phyloP scores from a whole-genome alignment of 768 basidiomycete genomes.

The Auricularia auricula-judae region DNA sequence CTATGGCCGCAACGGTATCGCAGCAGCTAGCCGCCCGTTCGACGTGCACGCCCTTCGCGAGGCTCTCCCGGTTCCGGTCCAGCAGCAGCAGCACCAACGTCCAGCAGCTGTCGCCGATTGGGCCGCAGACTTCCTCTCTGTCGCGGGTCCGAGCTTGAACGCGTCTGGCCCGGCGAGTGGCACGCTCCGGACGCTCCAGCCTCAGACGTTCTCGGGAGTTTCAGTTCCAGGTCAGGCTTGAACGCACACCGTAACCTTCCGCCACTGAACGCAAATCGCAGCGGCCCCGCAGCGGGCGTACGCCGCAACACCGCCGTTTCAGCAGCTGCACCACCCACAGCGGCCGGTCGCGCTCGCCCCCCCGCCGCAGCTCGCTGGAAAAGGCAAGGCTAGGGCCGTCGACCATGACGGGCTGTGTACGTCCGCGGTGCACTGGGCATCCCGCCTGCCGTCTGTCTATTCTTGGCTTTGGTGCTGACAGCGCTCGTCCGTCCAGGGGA shows the following conservation, averaged over 20 bases:
- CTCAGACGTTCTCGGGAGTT: neutral
- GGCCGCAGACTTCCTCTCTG: neutral
- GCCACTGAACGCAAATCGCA: neutral
- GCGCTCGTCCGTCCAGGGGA: slow-evolving; percentile 5
- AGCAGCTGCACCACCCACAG: neutral
- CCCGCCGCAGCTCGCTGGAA: neutral
- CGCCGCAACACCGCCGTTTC: neutral
- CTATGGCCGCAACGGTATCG: too few species aligned
- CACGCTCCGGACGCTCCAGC: neutral
- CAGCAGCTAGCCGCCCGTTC: slow-evolving; percentile 2
- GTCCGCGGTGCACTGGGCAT: neutral
- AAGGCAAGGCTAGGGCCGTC: slow-evolving; percentile 6
- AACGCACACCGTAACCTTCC: neutral
- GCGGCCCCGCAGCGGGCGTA: neutral
- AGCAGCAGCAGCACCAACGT: slow-evolving; percentile 22
- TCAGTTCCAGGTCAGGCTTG: neutral
- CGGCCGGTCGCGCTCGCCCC: neutral
- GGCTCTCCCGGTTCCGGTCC: slow-evolving; percentile 29
- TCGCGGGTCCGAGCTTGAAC: neutral
- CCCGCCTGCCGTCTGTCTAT: slow-evolving; percentile 11
- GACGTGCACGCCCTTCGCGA: slow-evolving; percentile 32
- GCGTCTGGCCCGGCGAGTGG: neutral
- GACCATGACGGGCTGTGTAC: neutral
- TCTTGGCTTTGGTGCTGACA: neutral
- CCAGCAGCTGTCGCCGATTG: slow-evolving; percentile 20